Base-by-base conservation (phyloP, 768 basidiomycete species). In the Suillus paluster region DNA sequence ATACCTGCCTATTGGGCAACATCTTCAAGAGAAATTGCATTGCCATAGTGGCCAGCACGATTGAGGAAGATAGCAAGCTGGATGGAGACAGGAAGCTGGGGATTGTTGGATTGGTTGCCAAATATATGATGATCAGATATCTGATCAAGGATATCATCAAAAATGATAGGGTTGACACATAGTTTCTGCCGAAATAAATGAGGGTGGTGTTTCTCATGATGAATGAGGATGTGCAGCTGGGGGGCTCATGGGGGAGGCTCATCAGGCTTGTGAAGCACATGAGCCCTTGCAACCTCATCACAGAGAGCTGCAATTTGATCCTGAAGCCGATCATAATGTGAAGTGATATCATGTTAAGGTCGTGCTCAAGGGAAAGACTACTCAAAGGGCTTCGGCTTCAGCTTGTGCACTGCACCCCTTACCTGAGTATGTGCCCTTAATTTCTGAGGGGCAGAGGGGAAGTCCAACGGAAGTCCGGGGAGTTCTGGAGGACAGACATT, bases 101-200 rank as follows among this genome's bases (percentile, higher is more conserved):
- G 39, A 44, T 58, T 58, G 12, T 58, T 39, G 71, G 60, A 56
- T 19, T 19, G 34, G 55, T 34, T 34, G n/a, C 6, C 5, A 38
- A 56, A 56, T 21, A 56, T 38, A 4, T 12, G 30, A n/a, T 56
- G 66, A 41, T 63, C 57, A 34, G 67, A 36, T 49, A 76, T 72
- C 5, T 57, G n/a, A 9, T 38, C 27, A 2, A 72, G 15, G 2
- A 68, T 66, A 1, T 14, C 44, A 45, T 74, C 70, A 53, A 76
- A 77, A 14, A 66, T 68, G 30, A 30, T 30, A 30, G 30, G 30
- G 30, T 30, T 6, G 6, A 42, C 19, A 42, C 2, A 2, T 42
- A 42, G 41, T 7, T 42, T 42, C 19, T 42, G 41, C 1, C 19
- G 8, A 42, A 42, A 42, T 42, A 42, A n/a, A n/a, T 42, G 19